phyloP scores from a whole-genome alignment of 352 stramenopile species.

The Elongisporangium undulatum region DNA sequence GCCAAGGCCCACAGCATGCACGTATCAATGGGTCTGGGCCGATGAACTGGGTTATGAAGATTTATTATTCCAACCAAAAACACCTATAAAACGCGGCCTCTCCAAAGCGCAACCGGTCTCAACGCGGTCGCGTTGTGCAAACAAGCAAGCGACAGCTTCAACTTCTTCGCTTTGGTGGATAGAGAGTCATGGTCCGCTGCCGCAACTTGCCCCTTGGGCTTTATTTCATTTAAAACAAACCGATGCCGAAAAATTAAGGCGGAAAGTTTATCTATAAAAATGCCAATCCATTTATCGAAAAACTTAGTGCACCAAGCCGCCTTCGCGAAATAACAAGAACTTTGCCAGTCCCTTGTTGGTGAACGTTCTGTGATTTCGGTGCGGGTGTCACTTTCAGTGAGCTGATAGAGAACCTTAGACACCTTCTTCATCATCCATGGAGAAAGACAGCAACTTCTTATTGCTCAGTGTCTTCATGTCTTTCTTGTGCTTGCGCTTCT shows the following conservation, averaged over 20 bases:
- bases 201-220: not conserved
- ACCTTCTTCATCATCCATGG: conserved; percentile 67
- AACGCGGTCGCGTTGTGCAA: too few relatives aligned
- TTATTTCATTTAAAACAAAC: not conserved
- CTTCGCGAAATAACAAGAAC: too few relatives aligned
- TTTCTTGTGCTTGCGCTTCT: conserved; percentile 61
- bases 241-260: not conserved
- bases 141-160: not conserved
- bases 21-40: conserved; percentile 40
- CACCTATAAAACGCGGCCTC: not conserved
- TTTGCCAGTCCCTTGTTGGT: too few relatives aligned
- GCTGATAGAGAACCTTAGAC: too few relatives aligned
- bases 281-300: not conserved
- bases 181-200: not conserved
- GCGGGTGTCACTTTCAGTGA: too few relatives aligned
- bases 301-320: too few relatives aligned
- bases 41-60: conserved; percentile 15
- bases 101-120: not conserved
- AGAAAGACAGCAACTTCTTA: conserved; percentile 80
- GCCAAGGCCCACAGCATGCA: conserved; percentile 66
- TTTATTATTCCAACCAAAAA: not conserved
- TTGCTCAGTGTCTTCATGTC: conserved; percentile 47
- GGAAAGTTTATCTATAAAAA: not conserved
- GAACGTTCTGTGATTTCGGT: not conserved
- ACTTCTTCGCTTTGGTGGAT: not conserved